Conservation (phyloP, 1,139 yeast genomes). For the Diutina pseudorugosa region DNA sequence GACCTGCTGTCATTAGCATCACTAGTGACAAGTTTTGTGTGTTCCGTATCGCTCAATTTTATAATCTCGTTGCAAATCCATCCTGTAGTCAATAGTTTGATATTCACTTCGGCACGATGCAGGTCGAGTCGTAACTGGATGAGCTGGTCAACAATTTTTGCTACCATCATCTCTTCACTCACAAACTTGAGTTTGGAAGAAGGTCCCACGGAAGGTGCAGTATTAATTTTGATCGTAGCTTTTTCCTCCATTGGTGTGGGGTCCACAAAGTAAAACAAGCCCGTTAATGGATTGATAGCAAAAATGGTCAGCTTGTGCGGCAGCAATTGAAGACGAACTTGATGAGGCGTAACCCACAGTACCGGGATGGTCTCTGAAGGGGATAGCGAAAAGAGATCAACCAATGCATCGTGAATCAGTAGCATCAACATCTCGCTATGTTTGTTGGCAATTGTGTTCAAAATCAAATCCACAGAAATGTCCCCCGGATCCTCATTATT, state of each 20-base stretch:
- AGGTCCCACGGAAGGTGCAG: conserved; percentile 3
- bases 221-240: conserved; percentile 23
- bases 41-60: conserved; percentile 28
- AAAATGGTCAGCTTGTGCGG: conserved; percentile 24
- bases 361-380: conserved; percentile 5
- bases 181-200: conserved; percentile 11
- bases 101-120: conserved; percentile 37
- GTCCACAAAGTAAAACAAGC: conserved; percentile 30
- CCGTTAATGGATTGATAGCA: conserved; percentile 35
- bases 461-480: conserved; percentile 23
- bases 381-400: conserved; percentile 9
- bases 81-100: conserved; percentile 48
- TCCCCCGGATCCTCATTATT: conserved; percentile 14
- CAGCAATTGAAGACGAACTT: conserved; percentile 23
- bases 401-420: conserved; percentile 12
- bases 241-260: conserved; percentile 30
- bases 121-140: conserved; percentile 41
- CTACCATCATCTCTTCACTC: conserved; percentile 21
- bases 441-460: conserved; percentile 23
- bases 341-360: conserved; percentile 19
- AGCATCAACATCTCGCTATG: conserved; percentile 25
- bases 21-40: conserved; percentile 9
- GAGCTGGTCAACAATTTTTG: conserved; percentile 25
- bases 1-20: conserved; percentile 11
- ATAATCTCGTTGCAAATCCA: conserved; percentile 55